These are phyloP conservation scores for Ensete glaucum DNA, from an alignment of 176 grass and related monocot species.

Conservation along the genomic window DNA sequence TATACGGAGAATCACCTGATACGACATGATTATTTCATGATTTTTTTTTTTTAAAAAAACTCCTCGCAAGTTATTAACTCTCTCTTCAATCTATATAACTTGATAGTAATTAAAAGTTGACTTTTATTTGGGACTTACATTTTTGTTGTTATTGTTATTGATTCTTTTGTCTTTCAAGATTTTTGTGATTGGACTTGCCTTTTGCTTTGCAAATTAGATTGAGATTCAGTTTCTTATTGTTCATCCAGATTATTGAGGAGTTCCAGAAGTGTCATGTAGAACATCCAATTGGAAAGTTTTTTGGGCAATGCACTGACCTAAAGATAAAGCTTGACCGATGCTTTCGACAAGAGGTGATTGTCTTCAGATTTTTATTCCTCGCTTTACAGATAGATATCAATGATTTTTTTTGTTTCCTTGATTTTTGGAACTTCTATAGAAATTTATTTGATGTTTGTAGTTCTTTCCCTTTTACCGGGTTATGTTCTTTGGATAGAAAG, in stretches of 20 bases:
- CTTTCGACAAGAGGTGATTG: constrained; percentile 61
- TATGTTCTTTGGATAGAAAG: constrained; percentile 49
- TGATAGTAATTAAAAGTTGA: not conserved
- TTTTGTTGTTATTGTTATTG: not conserved
- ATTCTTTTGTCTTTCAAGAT: not conserved
- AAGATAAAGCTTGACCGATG: constrained; percentile 87
- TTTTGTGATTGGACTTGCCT: not conserved
- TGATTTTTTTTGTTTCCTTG: no score
- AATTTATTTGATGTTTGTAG: no score
- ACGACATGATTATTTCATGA: no score
- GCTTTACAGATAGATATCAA: no score
- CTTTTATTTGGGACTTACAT: not conserved
- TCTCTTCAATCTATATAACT: not conserved
- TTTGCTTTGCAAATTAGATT: not conserved
- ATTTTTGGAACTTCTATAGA: no score
- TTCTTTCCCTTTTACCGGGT: not conserved
- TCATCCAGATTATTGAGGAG: constrained; percentile 61
- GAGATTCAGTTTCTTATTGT: not conserved
- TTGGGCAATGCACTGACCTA: constrained; percentile 91
- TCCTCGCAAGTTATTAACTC: not conserved
- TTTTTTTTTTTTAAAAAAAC: no score
- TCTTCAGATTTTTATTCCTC: no score
- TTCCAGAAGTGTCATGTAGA: constrained; percentile 84
- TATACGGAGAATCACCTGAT: no score
- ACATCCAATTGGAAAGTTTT: constrained; percentile 81